Evolutionary conservation across 192 early-diverging fungal genomes (phyloP).

Genomic region (Backusella macrospora): DNA sequence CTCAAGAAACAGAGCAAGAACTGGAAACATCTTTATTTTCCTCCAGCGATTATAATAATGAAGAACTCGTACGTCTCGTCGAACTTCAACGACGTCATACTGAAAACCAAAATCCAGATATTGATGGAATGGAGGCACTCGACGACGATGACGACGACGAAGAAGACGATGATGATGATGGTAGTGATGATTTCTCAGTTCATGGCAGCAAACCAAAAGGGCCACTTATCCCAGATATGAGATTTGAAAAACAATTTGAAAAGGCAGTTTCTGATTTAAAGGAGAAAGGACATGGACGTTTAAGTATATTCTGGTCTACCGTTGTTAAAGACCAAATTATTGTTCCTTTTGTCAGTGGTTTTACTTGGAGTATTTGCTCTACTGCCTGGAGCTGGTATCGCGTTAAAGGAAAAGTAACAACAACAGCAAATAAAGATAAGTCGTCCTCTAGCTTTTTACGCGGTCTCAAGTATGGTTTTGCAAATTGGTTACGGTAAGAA

Average conservation of each 20-base stretch:
- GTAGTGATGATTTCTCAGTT: constrained; percentile 16
- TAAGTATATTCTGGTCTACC: constrained; percentile 31
- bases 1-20: not conserved
- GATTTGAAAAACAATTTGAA: constrained; percentile 42
- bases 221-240: constrained; percentile 41
- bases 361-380: constrained; percentile 36
- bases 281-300: constrained; percentile 9
- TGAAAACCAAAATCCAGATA: constrained; percentile 4
- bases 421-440: not conserved
- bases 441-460: constrained; percentile 14
- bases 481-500: constrained; percentile 21
- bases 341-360: constrained; percentile 42
- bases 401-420: not conserved
- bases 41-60: constrained; percentile 15
- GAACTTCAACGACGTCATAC: constrained; percentile 22
- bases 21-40: not conserved
- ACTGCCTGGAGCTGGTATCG: constrained; percentile 39
- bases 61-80: constrained; percentile 17
- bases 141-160: not conserved
- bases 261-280: constrained; percentile 23
- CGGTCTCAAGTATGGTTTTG: constrained; percentile 15
- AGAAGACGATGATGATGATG: constrained; percentile 4
- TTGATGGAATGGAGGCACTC: constrained; percentile 5
- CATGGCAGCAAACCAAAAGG: not conserved
- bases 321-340: constrained; percentile 42